Base-by-base conservation (phyloP, 768 basidiomycete species). In the Podaxis carcinomalis region DNA sequence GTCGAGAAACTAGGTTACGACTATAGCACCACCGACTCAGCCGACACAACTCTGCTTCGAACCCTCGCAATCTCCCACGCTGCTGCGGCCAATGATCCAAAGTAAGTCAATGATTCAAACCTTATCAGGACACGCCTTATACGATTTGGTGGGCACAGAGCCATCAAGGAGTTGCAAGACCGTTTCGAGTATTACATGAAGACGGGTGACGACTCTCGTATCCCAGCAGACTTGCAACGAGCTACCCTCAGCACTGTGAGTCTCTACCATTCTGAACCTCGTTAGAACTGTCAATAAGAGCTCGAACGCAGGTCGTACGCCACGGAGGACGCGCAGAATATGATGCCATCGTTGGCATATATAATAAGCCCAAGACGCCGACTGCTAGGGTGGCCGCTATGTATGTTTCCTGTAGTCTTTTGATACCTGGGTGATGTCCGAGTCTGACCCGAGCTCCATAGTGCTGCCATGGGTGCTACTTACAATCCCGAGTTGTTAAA, bases 1-100 rank as follows among this genome's bases (percentile, higher is more conserved):
- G 89, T 92, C 36, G 75, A 90, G 39, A 81, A 79, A 64, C 80
- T 97, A 35, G 94, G 95, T 4, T 95, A 86, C 67, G 88, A 92
- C 47, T 90, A 89, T 69, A 71, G 76, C 4, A 76, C 78, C 10
- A 74, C 74, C 10, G 96, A 99, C 52, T 76, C 84, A 6, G 75
- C 83, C 6, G 93, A 90, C 64, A 80, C 78, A 14, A 80, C 85
- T 7, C 83, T 88, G 64, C 76, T 98, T 54, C 84, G 96, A 40
- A 90, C 92, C 5, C 77, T 82, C 35, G 91, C 88, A 1, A 85
- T 98, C 60, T 69, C 73, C 4, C 77, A 83, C 23, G 84, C 87
- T 2, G 66, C 71, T 39, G 58, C 23, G 13, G 73, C 72, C 10
- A 54, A 64, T 1, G 71, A 75, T 64, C 63, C 72, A 55, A 67